Evolutionary conservation across 495 filamentous ascomycete species (phyloP), one percentile per base, ranked within the genome.

Genomic region (Podospora conica): DNA sequence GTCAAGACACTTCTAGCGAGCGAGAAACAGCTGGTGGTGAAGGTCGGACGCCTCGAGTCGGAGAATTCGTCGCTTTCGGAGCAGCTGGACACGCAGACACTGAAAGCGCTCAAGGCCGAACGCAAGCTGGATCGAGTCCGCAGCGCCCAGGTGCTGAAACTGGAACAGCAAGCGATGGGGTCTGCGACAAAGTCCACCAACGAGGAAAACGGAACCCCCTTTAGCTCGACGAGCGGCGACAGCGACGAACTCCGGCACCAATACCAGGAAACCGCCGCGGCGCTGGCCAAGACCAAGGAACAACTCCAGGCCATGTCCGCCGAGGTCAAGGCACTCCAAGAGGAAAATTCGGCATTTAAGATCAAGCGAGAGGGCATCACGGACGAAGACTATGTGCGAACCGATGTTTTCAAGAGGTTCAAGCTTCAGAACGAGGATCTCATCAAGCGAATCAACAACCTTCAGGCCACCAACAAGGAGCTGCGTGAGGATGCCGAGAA

Each of bases 31-130:
- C 86, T 91, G 65, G 83, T 88, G 12, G 81, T 87, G 11, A 90
- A 95, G 69, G 78, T 96, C 57, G 92, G 95, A 65, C 86, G 88
- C 61, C 81, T 92, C 3, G 81, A 87, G 31, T 78, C 86, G 9
- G 93, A 97, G 68, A 93, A 95, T 69, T 88, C 96, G 58, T 86
- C 90, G 68, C 82, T 96, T 12, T 90, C 89, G 56, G 90, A 92
- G 58, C 88, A 92, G 60, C 81, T 97, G 11, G 92, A 96, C 67
- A 86, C 83, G 61, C 94, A 95, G 4, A 94, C 92, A 3, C 79
- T 94, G 48, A 88, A 95, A 62, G 97, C 96, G 69, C 91, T 97
- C 85, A 88, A 93, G 65, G 95, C 95, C 3, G 95, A 98, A 73
- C 94, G 94, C 79, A 92, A 91, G 75, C 82, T 97, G 18, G 95